Evolutionary conservation across 257 asterid genomes (phyloP), one percentile per base, ranked within the genome.

Genomic region (Plantago major): DNA sequence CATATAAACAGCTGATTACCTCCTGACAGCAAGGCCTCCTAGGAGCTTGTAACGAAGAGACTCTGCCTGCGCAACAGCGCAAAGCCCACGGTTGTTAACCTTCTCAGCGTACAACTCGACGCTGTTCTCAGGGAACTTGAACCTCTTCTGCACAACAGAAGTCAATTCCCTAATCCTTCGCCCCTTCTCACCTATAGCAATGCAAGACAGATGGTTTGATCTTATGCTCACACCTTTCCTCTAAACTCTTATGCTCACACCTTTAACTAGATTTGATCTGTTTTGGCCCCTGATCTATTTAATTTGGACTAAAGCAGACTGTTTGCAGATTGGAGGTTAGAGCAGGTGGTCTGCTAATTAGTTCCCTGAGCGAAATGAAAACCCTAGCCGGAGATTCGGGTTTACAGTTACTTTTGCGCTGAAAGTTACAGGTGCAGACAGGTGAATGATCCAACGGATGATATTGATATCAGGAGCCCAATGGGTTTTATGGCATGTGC

Each of bases 31-130:
- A 64, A 81, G 83, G 26, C 86, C 89, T 56, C 86, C 84, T 11
- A 82, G 86, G 55, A 81, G 86, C 73, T 84, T 84, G 81, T 81
- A 77, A 0, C 83, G 72, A 53, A 79, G 88, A 42, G 86, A 81
- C 67, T 77, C 84, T 2, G 90, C 90, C 67, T 79, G 85, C 12
- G 85, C 85, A 68, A 82, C 73, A 53, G 85, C 89, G 17, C 89
- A 79, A 12, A 82, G 84, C 5, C 86, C 84, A 71, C 81, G 73
- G 66, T 77, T 80, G 75, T 66, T 66, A 37, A 82, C 89, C 74
- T 74, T 78, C 74, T 82, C 84, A 0, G 79, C 86, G 67, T 84
- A 79, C 70, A 84, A 42, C 64, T 84, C 86, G 14, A 79, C 84
- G 18, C 81, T 83, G 73, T 76, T 76, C 69, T 79, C 76, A 0